These are phyloP conservation scores for Tetradesmus lagerheimii DNA, from an alignment of 139 green algal genomes.

Conservation along the genomic window DNA sequence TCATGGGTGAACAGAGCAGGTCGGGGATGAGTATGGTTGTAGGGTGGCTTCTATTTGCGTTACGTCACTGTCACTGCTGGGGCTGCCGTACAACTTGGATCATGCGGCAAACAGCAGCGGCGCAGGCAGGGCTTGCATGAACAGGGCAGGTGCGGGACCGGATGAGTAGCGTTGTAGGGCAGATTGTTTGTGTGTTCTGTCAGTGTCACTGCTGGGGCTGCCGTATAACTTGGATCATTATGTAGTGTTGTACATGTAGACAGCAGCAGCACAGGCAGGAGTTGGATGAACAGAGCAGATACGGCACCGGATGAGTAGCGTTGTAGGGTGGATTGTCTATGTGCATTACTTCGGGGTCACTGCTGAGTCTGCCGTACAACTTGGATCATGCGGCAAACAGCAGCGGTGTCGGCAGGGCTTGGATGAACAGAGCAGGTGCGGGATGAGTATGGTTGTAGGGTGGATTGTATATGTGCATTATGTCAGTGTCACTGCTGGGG, in stretches of 20 bases:
- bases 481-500: background rate
- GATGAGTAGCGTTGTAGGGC: background rate
- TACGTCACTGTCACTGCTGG: background rate
- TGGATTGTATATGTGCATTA: background rate
- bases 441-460: background rate
- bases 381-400: background rate
- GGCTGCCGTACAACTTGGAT: background rate
- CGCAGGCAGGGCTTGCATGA: background rate
- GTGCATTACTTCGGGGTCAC: background rate
- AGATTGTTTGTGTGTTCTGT: background rate
- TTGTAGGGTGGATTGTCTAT: background rate
- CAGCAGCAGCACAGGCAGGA: background rate
- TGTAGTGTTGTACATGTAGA: too few species aligned
- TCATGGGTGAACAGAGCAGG: too few species aligned
- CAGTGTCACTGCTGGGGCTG: conserved; percentile 63
- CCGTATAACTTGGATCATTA: conserved; percentile 65
- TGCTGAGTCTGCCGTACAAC: background rate
- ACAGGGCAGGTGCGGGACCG: background rate
- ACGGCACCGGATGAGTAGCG: too few species aligned
- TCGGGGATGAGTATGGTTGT: too few species aligned
- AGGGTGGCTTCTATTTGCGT: background rate
- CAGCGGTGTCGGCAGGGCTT: background rate
- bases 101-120: background rate
- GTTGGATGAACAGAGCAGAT: too few species aligned
- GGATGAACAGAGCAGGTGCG: background rate